Base-by-base conservation (phyloP, 1,139 yeast genomes). In the Zygosaccharomyces sapae region DNA sequence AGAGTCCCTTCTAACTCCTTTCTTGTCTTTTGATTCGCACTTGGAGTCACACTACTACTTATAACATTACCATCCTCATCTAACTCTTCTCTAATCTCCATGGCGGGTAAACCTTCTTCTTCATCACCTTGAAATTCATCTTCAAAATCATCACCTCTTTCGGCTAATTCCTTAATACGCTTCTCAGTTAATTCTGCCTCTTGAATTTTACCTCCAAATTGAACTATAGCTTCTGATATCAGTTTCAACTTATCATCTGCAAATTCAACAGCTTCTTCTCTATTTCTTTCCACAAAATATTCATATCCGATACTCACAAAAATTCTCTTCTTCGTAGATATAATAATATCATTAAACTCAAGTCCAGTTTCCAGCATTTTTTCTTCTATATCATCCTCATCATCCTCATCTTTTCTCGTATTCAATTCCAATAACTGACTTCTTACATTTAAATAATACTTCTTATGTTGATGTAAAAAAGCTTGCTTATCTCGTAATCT, bases 31-130 rank as follows among this genome's bases (percentile, higher is more conserved):
- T 35, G 46, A 13, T 40, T 50, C 24, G 47, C 55, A n/a, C 68
- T 63, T 1, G 73, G 72, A 13, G 63, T 62, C 2, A 74, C 63
- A 20, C 70, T 68, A 9, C 74, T 70, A n/a, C 55, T 63, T 0
- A 83, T 61, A 1, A 88, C 73, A 53, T 84, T 80, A 0, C 81
- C 96, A 9, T 85, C 81, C 1, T 86, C 95, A 64, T 89, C 96
- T 37, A 90, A 67, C 48, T 85, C 89, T 61, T 90, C 97, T 44
- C 83, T 75, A 19, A 89, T 89, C 49, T 89, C 97, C 82, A 89
- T 81, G 12, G 81, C 66, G 0, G 87, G 88, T 3, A 81, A 62
- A 0, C 74, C 79, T 25, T 65, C 67, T 3, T 56, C 59, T 9
- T 51, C 58, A 10, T 49, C 52, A 13, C 45, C 43, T 16, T 33